Conservation (phyloP, 2,329 filamentous ascomycete species). For the Aspergillus proliferans region DNA sequence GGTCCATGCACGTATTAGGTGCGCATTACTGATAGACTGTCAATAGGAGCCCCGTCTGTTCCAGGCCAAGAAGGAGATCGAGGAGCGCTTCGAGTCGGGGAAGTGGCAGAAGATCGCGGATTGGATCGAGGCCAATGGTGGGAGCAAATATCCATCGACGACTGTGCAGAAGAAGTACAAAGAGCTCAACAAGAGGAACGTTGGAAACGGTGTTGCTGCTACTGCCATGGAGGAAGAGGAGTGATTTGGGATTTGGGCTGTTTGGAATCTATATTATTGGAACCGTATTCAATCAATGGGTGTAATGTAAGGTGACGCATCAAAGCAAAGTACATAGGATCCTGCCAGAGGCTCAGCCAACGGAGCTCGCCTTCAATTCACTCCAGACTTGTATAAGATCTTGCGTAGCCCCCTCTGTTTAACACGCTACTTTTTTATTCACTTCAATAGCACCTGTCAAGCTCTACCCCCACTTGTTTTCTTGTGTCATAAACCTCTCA, state of each 20-base stretch:
- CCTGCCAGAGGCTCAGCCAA: too few relatives aligned
- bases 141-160: conserved; percentile 26
- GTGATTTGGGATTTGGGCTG: neutral
- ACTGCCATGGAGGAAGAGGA: neutral
- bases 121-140: conserved; percentile 1
- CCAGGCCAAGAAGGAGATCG: conserved; percentile 33
- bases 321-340: too few relatives aligned
- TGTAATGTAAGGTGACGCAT: too few relatives aligned
- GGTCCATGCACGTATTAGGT: conserved; percentile 8
- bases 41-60: conserved; percentile 26
- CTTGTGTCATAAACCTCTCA: too few relatives aligned
- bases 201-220: neutral
- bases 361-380: too few relatives aligned
- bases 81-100: conserved; percentile 32
- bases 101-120: conserved; percentile 36
- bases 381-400: too few relatives aligned
- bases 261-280: too few relatives aligned
- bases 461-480: too few relatives aligned
- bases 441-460: too few relatives aligned
- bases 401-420: too few relatives aligned
- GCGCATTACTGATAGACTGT: neutral
- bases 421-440: too few relatives aligned
- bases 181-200: conserved; percentile 27
- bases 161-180: conserved; percentile 37
- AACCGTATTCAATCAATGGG: too few relatives aligned